A percentile compares a stretch with the other conserved stretches of the same genome.
Conservation (phyloP, 176 grass and related monocot genomes). For the Ampelocalamus luodianensis region DNA sequence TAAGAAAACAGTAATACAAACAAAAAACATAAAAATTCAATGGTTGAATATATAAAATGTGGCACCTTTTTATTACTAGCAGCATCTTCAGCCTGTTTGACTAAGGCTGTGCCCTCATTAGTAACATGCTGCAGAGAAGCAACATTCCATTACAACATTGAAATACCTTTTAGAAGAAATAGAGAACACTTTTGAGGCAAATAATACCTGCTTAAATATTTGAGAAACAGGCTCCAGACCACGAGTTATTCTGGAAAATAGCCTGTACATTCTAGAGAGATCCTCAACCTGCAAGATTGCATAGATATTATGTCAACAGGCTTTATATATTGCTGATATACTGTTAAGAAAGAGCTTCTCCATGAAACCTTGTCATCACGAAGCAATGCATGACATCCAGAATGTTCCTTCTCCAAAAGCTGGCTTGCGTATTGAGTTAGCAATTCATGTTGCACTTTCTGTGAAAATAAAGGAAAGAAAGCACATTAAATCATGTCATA, state of each 20-base stretch:
- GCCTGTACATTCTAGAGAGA: constrained; percentile 79
- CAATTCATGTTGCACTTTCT: constrained; percentile 85
- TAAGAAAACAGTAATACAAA: background rate
- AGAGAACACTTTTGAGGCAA: background rate
- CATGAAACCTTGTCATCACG: constrained; percentile 72
- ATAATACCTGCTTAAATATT: constrained; percentile 80
- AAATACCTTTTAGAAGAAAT: constrained; percentile 31
- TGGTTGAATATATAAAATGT: background rate
- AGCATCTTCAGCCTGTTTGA: constrained; percentile 90
- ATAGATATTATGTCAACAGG: constrained; percentile 23
- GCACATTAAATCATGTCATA: background rate
- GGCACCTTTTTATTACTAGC: constrained; percentile 75
- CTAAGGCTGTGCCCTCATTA: constrained; percentile 69
- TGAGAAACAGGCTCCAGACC: constrained; percentile 79
- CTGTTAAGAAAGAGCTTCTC: constrained; percentile 1
- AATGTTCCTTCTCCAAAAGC: constrained; percentile 84
- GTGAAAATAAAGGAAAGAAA: constrained; percentile 18
- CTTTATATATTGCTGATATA: background rate
- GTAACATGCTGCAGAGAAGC: constrained; percentile 72
- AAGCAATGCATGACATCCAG: constrained; percentile 70
- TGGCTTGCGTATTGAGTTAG: constrained; percentile 63
- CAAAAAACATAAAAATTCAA: background rate
- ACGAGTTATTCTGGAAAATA: constrained; percentile 75
- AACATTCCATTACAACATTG: background rate
- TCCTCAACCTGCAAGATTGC: constrained; percentile 61